Evolutionary conservation across 495 filamentous ascomycete genomes (phyloP).

Genomic region (Sporormia fimetaria): DNA sequence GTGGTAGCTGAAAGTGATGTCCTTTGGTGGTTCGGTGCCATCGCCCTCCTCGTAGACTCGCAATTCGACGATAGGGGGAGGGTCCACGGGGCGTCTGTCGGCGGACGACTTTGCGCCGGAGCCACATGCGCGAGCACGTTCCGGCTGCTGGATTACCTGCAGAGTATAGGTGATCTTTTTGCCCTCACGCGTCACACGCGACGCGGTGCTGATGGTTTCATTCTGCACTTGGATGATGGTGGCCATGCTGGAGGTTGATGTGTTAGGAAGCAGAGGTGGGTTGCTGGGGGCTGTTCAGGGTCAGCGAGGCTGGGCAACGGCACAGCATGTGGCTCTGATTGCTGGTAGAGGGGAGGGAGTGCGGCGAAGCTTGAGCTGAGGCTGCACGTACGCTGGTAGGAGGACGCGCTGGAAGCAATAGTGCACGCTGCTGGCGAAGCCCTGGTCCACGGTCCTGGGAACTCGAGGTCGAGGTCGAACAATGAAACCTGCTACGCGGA

Average conservation of each 20-base stretch:
- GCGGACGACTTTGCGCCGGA: constrained; percentile 92
- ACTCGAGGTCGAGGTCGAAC: no score
- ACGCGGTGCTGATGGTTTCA: constrained; percentile 47
- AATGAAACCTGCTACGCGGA: no score
- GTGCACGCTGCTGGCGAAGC: no score
- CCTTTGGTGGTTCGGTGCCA: constrained; percentile 41
- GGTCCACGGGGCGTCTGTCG: constrained; percentile 92
- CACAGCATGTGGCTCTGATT: no score
- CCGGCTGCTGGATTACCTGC: constrained; percentile 85
- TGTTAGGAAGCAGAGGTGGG: no score
- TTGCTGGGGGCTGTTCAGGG: no score
- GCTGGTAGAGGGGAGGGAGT: no score
- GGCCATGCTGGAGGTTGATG: constrained; percentile 34
- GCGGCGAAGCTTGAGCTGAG: no score
- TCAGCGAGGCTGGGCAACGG: no score
- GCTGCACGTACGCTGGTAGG: no score
- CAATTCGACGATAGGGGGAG: constrained; percentile 90
- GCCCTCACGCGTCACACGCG: constrained; percentile 65
- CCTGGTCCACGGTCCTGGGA: no score
- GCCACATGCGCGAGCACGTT: constrained; percentile 91
- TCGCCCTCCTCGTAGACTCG: constrained; percentile 73
- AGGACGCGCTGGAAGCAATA: no score
- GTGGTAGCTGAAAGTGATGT: constrained; percentile 86
- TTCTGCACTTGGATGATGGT: constrained; percentile 41
- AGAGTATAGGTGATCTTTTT: constrained; percentile 71